Evolutionary conservation across 2,329 filamentous ascomycete genomes (phyloP).

Genomic region (Xylaria sp.): DNA sequence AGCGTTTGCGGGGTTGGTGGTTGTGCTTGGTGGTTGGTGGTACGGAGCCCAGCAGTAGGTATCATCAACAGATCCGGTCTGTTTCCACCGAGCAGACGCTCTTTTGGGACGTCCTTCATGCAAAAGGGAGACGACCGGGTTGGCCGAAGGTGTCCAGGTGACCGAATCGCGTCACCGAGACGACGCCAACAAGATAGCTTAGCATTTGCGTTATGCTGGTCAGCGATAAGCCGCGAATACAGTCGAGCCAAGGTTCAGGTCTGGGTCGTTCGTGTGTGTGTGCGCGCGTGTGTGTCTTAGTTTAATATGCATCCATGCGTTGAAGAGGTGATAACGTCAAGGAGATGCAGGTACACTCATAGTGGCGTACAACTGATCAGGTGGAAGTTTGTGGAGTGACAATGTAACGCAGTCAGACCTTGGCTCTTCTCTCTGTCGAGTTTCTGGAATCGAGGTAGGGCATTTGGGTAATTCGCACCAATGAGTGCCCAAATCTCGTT

Average conservation of each 20-base stretch:
- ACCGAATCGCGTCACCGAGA: conserved; percentile 33
- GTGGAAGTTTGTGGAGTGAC: conserved; percentile 17
- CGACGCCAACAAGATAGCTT: conserved; percentile 1
- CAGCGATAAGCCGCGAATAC: conserved; percentile 21
- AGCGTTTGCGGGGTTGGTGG: conserved; percentile 29
- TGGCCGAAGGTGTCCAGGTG: conserved; percentile 26
- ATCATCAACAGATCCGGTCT: conserved; percentile 5
- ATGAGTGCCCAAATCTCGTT: conserved; percentile 10
- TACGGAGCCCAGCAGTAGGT: conserved; percentile 1
- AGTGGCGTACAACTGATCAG: conserved; percentile 20
- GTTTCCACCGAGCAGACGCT: background rate
- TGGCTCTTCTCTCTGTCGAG: conserved; percentile 7
- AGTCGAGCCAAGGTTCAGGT: conserved; percentile 14
- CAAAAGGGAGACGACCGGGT: conserved; percentile 16
- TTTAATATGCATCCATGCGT: conserved; percentile 11
- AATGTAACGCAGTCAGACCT: conserved; percentile 17
- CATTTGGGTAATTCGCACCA: conserved; percentile 21
- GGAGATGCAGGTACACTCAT: conserved; percentile 31
- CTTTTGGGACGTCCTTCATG: conserved; percentile 19
- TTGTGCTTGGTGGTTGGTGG: background rate
- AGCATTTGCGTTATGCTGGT: conserved; percentile 14
- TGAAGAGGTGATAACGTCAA: conserved; percentile 24
- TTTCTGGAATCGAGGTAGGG: conserved; percentile 3
- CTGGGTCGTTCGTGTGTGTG: background rate
- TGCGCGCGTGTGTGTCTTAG: background rate